A percentile compares a stretch with the other conserved stretches of the same genome.
Evolutionary conservation across 108 stramenopile genomes (phyloP).

Genomic region (Cyclostephanos invisitatus): DNA sequence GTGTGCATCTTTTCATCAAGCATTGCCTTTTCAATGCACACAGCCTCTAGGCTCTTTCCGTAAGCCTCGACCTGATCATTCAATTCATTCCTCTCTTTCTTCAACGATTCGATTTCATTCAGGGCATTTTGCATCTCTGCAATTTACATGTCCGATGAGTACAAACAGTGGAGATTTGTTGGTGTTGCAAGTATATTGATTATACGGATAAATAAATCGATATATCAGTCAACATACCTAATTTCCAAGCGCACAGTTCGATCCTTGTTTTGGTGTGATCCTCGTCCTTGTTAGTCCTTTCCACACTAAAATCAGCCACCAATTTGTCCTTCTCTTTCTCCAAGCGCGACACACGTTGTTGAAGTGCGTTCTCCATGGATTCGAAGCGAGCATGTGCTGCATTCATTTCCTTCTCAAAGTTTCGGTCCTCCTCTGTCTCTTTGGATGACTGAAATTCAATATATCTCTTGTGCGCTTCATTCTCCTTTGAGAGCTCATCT

Average conservation of each 20-base stretch:
- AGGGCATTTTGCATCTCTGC: conserved; percentile 53
- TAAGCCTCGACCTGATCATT: conserved; percentile 29
- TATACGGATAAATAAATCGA: neutral
- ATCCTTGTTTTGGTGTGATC: conserved; percentile 30
- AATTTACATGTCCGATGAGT: neutral
- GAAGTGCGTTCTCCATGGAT: conserved; percentile 48
- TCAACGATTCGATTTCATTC: conserved; percentile 49
- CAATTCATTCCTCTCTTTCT: conserved; percentile 42
- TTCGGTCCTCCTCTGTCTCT: conserved; percentile 16
- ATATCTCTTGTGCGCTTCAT: conserved; percentile 27
- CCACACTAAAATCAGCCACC: conserved; percentile 25
- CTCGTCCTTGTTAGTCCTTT: conserved; percentile 22
- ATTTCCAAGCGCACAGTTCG: conserved; percentile 50
- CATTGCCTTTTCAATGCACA: conserved; percentile 9
- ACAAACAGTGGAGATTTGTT: neutral
- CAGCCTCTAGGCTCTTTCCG: conserved; percentile 21
- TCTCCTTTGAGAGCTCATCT: conserved; percentile 36
- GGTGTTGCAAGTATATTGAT: neutral
- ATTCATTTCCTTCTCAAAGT: conserved; percentile 44
- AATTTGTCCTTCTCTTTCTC: conserved; percentile 44
- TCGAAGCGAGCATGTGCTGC: conserved; percentile 47
- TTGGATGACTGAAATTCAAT: conserved; percentile 21
- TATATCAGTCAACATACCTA: neutral
- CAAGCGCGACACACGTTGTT: conserved; percentile 34
- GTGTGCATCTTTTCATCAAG: conserved; percentile 4